Evolutionary conservation across 2,329 filamentous ascomycete genomes (phyloP).

Genomic region (Colletotrichum sp.): DNA sequence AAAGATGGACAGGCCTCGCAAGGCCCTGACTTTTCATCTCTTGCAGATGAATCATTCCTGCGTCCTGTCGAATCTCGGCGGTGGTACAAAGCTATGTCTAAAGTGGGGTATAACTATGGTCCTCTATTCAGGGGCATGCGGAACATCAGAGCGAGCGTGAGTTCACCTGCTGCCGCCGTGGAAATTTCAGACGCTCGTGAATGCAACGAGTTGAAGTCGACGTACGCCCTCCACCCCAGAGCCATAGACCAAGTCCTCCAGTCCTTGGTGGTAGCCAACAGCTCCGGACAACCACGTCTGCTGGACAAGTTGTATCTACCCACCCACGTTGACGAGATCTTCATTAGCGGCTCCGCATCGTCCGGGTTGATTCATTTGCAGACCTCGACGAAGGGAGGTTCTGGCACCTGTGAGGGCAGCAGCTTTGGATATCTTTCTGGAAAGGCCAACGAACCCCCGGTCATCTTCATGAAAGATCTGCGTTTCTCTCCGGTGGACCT

Average conservation of each 20-base stretch:
- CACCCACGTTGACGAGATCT: neutral
- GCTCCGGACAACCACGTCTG: neutral
- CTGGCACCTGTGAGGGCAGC: neutral
- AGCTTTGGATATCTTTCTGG: rapidly evolving
- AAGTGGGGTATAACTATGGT: slow-evolving; percentile 6
- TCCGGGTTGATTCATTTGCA: neutral
- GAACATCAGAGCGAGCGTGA: neutral
- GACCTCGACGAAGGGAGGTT: neutral
- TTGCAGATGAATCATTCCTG: neutral
- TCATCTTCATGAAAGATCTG: neutral
- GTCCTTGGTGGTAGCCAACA: neutral
- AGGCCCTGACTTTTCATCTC: rapidly evolving
- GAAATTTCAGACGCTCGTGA: neutral
- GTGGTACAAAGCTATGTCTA: neutral
- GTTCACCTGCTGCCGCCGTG: neutral
- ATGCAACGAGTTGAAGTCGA: neutral
- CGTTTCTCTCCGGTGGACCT: neutral
- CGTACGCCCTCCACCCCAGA: neutral
- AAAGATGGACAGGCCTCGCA: neutral
- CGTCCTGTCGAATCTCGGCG: neutral
- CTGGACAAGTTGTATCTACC: neutral
- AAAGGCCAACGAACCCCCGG: rapidly evolving
- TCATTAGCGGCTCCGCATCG: neutral
- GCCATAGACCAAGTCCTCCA: slow-evolving; percentile 2
- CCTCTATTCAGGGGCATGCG: neutral